Evolutionary conservation across 1,284 basidiomycete genomes (phyloP), one percentile per base, ranked within the genome.

Genomic region (Cryptococcus sp.): DNA sequence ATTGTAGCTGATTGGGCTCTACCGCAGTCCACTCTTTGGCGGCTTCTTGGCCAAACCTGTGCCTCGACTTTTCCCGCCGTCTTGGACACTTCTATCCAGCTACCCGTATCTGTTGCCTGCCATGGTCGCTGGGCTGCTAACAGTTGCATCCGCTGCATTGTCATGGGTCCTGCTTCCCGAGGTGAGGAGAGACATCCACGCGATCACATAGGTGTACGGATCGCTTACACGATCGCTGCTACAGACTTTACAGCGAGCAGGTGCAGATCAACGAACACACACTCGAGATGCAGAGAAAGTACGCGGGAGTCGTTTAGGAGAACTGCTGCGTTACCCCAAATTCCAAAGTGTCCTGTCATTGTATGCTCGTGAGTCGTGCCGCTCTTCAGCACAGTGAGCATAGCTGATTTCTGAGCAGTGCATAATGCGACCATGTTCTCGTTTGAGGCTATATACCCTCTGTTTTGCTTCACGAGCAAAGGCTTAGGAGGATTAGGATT

Each of bases 51-150:
- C 73, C 3, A 59, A 59, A 3, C 73, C 73, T 2, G 67, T 71
- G 2, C 69, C 72, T 0, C 51, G 65, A 4, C 51, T 75, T 2
- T 51, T 72, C 2, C 59, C 72, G 3, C 45, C 52, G 3, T 68
- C 68, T 16, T 69, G 59, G 48, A 62, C 58, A 0, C 54, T 71
- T 3, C 65, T 75, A 34, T 46, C 51, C 3, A 23, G 49, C 10
- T 65, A 67, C 37, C 73, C 73, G 3, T 76, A 75, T 50, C 70
- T 77, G 10, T 57, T 74, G 13, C 76, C 76, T 0, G 67, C 73
- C 2, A 20, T 73, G 0, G 55, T 71, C 3, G 63, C 66, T 1
- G 70, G 66, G 10, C 19, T 57, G 16, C 49, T 62, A 15, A 69
- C 69, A 0, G 41, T 70, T 16, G 34, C 61, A 1, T 60, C 69